Evolutionary conservation across 148 eudicot species (phyloP).

Genomic region (Dianthus caryophyllus): DNA sequence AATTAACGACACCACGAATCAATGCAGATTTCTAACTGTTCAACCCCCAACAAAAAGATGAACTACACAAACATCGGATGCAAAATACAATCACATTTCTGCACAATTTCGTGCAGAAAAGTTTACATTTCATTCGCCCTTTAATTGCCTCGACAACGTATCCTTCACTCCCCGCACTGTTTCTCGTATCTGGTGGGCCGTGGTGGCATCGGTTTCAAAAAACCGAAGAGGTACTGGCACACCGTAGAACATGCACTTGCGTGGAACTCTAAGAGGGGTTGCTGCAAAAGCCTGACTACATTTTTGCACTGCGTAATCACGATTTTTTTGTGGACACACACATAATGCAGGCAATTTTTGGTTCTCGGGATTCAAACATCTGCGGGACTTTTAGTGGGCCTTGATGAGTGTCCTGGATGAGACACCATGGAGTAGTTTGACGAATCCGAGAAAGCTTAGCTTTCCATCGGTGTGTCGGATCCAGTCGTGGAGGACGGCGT

Average conservation of each 20-base stretch:
- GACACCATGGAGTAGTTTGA: slow-evolving; percentile 76
- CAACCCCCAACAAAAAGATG: slow-evolving; percentile 20
- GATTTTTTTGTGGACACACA: slow-evolving; percentile 7
- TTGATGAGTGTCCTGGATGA: slow-evolving; percentile 58
- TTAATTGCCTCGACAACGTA: background rate
- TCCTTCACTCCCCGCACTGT: background rate
- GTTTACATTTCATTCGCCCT: slow-evolving; percentile 18
- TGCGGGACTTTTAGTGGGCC: slow-evolving; percentile 34
- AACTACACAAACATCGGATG: slow-evolving; percentile 21
- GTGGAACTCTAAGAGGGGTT: slow-evolving; percentile 14
- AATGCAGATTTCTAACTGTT: slow-evolving; percentile 13
- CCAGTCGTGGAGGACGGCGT: slow-evolving; percentile 94
- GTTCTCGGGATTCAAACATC: slow-evolving; percentile 7
- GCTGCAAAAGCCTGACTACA: slow-evolving; percentile 10
- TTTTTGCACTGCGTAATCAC: background rate
- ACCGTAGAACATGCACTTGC: slow-evolving; percentile 1
- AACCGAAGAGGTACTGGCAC: slow-evolving; percentile 1
- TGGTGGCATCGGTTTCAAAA: slow-evolving; percentile 8
- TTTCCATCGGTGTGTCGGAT: slow-evolving; percentile 93
- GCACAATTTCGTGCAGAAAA: slow-evolving; percentile 12
- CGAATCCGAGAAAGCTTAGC: slow-evolving; percentile 92
- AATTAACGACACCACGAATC: slow-evolving; percentile 17
- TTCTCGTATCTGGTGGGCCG: background rate
- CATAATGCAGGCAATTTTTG: background rate
- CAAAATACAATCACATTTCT: slow-evolving; percentile 19